Conservation (phyloP, 2,329 filamentous ascomycete species). For the Verticillium zaregamsianum region DNA sequence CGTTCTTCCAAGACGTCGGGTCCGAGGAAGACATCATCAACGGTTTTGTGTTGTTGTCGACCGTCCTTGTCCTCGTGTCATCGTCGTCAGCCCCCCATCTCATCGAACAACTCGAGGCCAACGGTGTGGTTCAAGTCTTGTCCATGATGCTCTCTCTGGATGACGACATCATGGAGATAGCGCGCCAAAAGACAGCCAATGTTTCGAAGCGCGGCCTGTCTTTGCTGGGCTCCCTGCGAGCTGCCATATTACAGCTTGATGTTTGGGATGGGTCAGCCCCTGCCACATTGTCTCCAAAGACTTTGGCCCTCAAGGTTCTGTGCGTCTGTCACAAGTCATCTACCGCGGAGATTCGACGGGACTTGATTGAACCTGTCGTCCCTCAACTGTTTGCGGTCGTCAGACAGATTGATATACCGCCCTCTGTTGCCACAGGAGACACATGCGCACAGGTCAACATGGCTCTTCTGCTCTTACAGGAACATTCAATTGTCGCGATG, state of each 20-base stretch:
- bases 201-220: constrained; percentile 62
- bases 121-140: constrained; percentile 52
- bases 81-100: constrained; percentile 58
- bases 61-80: constrained; percentile 58
- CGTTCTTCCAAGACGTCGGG: constrained; percentile 59
- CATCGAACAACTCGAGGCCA: constrained; percentile 50
- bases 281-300: constrained; percentile 54
- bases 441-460: constrained; percentile 6
- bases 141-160: constrained; percentile 46
- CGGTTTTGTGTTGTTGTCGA: constrained; percentile 60
- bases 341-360: constrained; percentile 4
- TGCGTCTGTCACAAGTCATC: not conserved
- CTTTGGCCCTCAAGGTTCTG: constrained; percentile 59
- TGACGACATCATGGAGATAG: constrained; percentile 55
- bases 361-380: constrained; percentile 8
- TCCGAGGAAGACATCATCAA: constrained; percentile 56
- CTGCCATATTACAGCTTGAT: constrained; percentile 43
- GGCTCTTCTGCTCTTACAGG: constrained; percentile 48
- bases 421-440: not conserved
- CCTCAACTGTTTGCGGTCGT: constrained; percentile 16
- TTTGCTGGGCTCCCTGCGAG: constrained; percentile 51
- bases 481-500: constrained; percentile 44
- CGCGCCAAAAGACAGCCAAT: constrained; percentile 62
- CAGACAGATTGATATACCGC: not conserved
- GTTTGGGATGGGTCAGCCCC: constrained; percentile 57